phyloP scores from a whole-genome alignment of 2,329 filamentous ascomycete species.

The Xylaria multiplex region DNA sequence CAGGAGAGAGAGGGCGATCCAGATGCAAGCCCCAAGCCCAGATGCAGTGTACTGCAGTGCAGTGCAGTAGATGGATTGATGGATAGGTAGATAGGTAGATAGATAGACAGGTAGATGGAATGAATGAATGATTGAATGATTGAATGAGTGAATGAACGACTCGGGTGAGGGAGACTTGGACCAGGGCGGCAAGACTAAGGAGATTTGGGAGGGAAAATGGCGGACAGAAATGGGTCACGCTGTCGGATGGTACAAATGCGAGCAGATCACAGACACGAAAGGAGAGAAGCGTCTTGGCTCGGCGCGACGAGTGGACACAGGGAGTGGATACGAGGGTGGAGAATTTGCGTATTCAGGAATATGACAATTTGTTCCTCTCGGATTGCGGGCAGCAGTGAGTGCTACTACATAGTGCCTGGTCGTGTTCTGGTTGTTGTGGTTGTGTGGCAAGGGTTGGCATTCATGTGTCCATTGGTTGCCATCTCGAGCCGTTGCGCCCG shows the following conservation, averaged over 20 bases:
- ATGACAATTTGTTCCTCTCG: constrained; percentile 2
- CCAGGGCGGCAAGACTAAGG: neutral
- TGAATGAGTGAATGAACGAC: constrained; percentile 30
- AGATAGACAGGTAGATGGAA: too few species aligned
- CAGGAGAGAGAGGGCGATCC: constrained; percentile 6
- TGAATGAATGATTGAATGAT: too few species aligned
- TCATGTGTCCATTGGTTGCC: constrained; percentile 19
- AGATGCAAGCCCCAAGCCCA: constrained; percentile 21
- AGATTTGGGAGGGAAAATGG: constrained; percentile 14
- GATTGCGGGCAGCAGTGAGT: neutral
- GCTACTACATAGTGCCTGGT: neutral
- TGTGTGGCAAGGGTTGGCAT: constrained; percentile 16
- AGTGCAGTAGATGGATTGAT: too few species aligned
- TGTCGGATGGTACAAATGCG: neutral
- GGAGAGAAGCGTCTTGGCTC: constrained; percentile 10
- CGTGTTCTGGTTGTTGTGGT: too few species aligned
- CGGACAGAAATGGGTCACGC: constrained; percentile 10
- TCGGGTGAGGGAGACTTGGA: constrained; percentile 29
- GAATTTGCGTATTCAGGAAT: constrained; percentile 13
- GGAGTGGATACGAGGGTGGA: constrained; percentile 15
- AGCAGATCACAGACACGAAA: constrained; percentile 13
- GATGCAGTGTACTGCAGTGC: too few species aligned
- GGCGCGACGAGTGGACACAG: neutral
- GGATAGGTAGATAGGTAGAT: too few species aligned
- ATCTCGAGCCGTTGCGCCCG: constrained; percentile 4